Evolutionary conservation across 73 alveolate species (phyloP), one percentile per base, ranked within the genome.

Genomic region (Paramecium primaurelia): DNA sequence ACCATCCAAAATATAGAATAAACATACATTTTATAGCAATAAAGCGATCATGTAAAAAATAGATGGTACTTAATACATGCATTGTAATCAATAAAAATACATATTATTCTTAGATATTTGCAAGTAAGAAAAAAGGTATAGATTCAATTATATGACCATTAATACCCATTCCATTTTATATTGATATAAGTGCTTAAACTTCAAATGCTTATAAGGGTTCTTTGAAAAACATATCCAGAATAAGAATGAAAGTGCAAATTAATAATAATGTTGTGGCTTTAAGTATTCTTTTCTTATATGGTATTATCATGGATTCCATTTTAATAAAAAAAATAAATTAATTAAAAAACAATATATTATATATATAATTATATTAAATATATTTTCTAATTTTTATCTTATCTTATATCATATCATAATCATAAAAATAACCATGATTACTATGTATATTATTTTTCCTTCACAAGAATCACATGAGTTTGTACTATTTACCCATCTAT

Each of bases 61-160:
- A 73, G 20, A 73, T 40, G 3, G 59, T 40, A 38, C 87, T 73
- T 9, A 73, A 36, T 14, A 37, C n/a, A 38, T 73, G 87, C 87
- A 73, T 73, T 20, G 59, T 40, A 4, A 73, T 37, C 30, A 73
- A 22, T 73, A 73, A 20, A 34, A 73, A 73, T 38, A 73, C 59
- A 73, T 73, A 73, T 73, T 73, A 16, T 37, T 73, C 87, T 73
- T 73, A 40, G 28, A 73, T 73, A 73, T 40, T 73, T 12, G 87
- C 87, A 20, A 73, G 59, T 34, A 73, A 37, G 36, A 37, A 73
- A 73, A 73, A 73, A 12, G 87, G 87, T 36, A 73, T 22, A 37
- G 87, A 34, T 73, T 73, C 58, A 37, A 73, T 32, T 5, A 37
- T 37, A 38, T 73, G 26, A 36, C 84, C 84, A 8, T n/a, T 73